phyloP scores from a whole-genome alignment of 1,139 yeast species.

The Pichia sp. region DNA sequence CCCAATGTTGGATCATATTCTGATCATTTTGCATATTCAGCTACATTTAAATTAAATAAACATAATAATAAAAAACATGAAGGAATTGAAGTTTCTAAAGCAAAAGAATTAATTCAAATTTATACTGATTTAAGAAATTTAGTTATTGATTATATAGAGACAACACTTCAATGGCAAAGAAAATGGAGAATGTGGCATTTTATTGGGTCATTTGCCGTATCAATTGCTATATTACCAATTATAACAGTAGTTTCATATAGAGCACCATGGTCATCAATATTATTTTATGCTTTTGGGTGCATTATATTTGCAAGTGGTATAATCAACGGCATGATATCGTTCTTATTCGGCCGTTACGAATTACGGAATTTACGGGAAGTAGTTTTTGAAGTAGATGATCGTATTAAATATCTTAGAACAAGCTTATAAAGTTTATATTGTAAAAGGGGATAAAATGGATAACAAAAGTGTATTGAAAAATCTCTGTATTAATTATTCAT shows the following conservation, averaged over 20 bases:
- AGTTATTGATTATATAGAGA: constrained; percentile 45
- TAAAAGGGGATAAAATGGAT: too few species aligned
- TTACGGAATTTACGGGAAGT: constrained; percentile 71
- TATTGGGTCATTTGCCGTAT: constrained; percentile 42
- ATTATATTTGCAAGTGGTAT: constrained; percentile 60
- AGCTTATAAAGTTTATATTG: too few species aligned
- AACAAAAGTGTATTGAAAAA: too few species aligned
- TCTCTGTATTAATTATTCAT: too few species aligned
- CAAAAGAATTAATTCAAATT: constrained; percentile 27
- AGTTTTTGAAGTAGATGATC: constrained; percentile 50
- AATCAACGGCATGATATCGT: constrained; percentile 72
- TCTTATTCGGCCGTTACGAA: constrained; percentile 74
- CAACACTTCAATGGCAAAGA: constrained; percentile 54
- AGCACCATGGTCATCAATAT: constrained; percentile 54
- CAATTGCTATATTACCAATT: constrained; percentile 49
- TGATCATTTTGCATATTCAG: constrained; percentile 87
- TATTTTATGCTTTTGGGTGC: constrained; percentile 48
- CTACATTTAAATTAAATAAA: constrained; percentile 36
- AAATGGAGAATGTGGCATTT: constrained; percentile 64
- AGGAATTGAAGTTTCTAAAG: not conserved
- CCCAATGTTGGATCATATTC: constrained; percentile 67
- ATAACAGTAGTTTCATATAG: constrained; percentile 54
- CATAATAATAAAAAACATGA: not conserved
- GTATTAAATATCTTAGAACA: constrained; percentile 11
- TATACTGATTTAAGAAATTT: constrained; percentile 54